Conservation (phyloP, 225 moss, liverwort and hornwort species). For the Physcomitrellopsis africana region DNA sequence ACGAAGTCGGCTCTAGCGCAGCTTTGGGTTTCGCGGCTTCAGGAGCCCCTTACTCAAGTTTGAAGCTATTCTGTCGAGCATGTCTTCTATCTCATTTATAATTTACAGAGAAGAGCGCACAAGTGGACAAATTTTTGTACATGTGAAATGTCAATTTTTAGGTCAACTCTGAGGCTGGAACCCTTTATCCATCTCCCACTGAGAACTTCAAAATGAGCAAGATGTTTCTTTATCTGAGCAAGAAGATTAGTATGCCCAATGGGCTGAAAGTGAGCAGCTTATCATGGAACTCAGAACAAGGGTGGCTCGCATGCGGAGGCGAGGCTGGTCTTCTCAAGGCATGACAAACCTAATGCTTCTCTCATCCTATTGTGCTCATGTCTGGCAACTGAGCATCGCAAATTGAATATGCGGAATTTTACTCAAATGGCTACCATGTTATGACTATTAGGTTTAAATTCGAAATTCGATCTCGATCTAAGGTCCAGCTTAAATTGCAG, state of each 20-base stretch:
- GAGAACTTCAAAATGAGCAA: slow-evolving; percentile 12
- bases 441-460: neutral
- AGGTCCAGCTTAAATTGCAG: slow-evolving; percentile 38
- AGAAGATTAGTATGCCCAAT: slow-evolving; percentile 93
- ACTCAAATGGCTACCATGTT: neutral
- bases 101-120: neutral
- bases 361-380: neutral
- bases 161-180: slow-evolving; percentile 14
- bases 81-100: neutral
- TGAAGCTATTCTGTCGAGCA: neutral
- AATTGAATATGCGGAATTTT: neutral
- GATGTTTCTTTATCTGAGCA: slow-evolving; percentile 96
- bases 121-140: neutral
- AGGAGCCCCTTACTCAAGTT: neutral
- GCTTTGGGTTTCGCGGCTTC: neutral
- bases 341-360: slow-evolving; percentile 15
- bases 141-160: slow-evolving; percentile 2
- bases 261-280: slow-evolving; percentile 74
- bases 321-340: slow-evolving; percentile 94
- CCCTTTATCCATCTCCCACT: neutral
- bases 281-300: slow-evolving; percentile 94
- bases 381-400: neutral
- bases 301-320: slow-evolving; percentile 95
- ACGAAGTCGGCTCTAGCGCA: neutral
- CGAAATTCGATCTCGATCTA: neutral